Evolutionary conservation across 768 basidiomycete genomes (phyloP), one percentile per base, ranked within the genome.

Genomic region (Boletus edulis): DNA sequence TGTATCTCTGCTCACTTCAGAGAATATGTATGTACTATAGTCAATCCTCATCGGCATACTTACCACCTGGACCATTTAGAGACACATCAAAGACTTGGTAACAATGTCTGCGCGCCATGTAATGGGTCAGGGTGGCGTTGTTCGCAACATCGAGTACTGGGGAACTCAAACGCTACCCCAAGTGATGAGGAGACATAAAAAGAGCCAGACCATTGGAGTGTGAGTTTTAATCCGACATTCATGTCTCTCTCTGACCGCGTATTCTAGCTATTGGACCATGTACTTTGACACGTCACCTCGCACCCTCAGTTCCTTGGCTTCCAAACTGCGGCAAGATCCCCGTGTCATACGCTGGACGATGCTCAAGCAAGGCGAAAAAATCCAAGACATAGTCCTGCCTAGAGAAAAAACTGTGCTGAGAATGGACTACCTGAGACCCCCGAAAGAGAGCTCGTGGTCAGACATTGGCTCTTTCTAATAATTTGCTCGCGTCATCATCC

Each of bases 251-350:
- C 57, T 59, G 24, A 68, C 54, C 18, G 14, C 15, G 49, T 22
- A 20, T 47, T 3, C 45, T 62, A 95, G 93, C 62, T 94, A 94
- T 69, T 95, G 91, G 91, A 86, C 88, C 5, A 81, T 96, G 76
- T 82, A 91, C 66, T 96, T 94, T 68, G 94, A 96, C 75, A 83
- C 90, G 4, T 87, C 88, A 10, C 93, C 93, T 12, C 76, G 76
- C 38, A 85, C 83, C 0, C 75, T 95, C 46, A 74, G 76, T 7
- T 75, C 79, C 1, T 75, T 96, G n/a, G 83, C 84, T 60, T 71
- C 75, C 10, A 76, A 87, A 52, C 80, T 95, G 69, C 83, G 87
- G 9, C 78, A 78, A 49, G 94, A 96, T 64, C 91, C 91, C 12
- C 82, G 87, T 32, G 90, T 96, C 14, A 75, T 96, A 51, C 81